Base-by-base conservation (phyloP, 768 basidiomycete genomes). In the Hypholoma fasciculare region DNA sequence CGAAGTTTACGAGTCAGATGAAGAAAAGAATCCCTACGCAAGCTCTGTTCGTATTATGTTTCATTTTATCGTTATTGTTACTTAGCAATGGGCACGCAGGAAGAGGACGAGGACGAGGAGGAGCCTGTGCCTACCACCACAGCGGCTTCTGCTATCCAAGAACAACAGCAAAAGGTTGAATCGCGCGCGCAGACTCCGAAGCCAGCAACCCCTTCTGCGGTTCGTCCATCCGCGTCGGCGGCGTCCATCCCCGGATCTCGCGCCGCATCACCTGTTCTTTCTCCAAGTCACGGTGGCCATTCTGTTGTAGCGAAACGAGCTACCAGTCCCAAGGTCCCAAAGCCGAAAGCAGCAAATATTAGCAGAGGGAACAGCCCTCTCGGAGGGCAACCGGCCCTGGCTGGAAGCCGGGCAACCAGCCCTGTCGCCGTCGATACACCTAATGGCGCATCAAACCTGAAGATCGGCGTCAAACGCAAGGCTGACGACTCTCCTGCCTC, bases 21-120 rank as follows among this genome's bases (percentile, higher is more conserved):
- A 94, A 19, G 89, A 92, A 43, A 82, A 84, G 66, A 92, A 94
- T 70, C 92, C 92, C 4, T 94, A 93, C 67, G 87, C 87, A 0
- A 88, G 84, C 68, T 89, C 87, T 65, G 92, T 86, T 69, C 65
- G 88, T 73, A 37, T 52, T 19, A 49, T 26, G 30, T 36, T 19
- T 20, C 30, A 34, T 34, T 5, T 49, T 40, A 19, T 17, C 17
- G 26, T n/a, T 17, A 49, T 50, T 36, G 17, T 39, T 26, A 52
- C 37, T 27, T 38, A 63, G 44, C 63, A 61, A 57, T 11, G 54
- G 52, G n/a, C 46, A 39, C 57, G 20, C 62, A 87, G 84, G 81
- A 83, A 65, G 85, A 90, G 48, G 88, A 90, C 49, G 89, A 91
- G 58, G 87, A 90, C 52, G 88, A 91, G 57, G 89, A 92, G 63